Evolutionary conservation across 2,329 filamentous ascomycete genomes (phyloP).

Genomic region (Neoscytalidium dimidiatum): DNA sequence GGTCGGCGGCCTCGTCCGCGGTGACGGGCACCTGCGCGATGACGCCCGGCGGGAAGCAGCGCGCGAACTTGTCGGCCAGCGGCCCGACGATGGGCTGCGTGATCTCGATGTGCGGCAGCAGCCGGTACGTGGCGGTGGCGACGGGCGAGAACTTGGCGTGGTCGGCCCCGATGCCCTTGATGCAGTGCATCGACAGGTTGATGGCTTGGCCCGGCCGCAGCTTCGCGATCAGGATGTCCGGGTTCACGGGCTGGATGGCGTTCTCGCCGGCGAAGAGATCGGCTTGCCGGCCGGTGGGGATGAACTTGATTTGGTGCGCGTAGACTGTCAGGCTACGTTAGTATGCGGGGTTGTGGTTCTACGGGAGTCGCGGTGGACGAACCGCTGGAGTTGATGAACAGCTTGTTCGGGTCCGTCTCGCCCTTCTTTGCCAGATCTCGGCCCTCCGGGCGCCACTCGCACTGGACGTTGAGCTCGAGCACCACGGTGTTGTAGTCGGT

Average conservation of each 20-base stretch:
- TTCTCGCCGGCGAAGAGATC: slow-evolving; percentile 50
- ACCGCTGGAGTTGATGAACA: slow-evolving; percentile 78
- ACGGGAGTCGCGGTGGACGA: neutral
- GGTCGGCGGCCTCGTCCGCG: slow-evolving; percentile 60
- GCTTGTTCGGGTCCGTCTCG: slow-evolving; percentile 78
- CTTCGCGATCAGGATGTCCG: slow-evolving; percentile 92
- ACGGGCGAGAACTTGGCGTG: slow-evolving; percentile 98
- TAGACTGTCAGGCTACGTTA: slow-evolving; percentile 35
- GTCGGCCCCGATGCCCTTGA: slow-evolving; percentile 91
- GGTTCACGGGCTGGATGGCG: slow-evolving; percentile 76
- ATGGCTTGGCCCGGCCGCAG: slow-evolving; percentile 88
- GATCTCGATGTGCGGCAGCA: slow-evolving; percentile 87
- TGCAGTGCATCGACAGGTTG: slow-evolving; percentile 84
- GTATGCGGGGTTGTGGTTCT: neutral
- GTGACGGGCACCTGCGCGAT: slow-evolving; percentile 77
- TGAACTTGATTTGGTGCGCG: slow-evolving; percentile 65
- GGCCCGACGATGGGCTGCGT: slow-evolving; percentile 77
- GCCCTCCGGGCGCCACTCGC: slow-evolving; percentile 71
- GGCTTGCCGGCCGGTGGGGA: slow-evolving; percentile 65
- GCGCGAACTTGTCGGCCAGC: slow-evolving; percentile 85
- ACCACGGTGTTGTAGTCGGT: slow-evolving; percentile 86
- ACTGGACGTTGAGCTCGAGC: slow-evolving; percentile 74
- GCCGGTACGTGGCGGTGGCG: slow-evolving; percentile 87
- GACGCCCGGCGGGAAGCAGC: slow-evolving; percentile 87
- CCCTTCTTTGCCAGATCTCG: slow-evolving; percentile 59